Percentiles rank a stretch among this genome's conserved stretches.
Evolutionary conservation across 2,329 filamentous ascomycete genomes (phyloP).

Genomic region (Daldinia sp.): DNA sequence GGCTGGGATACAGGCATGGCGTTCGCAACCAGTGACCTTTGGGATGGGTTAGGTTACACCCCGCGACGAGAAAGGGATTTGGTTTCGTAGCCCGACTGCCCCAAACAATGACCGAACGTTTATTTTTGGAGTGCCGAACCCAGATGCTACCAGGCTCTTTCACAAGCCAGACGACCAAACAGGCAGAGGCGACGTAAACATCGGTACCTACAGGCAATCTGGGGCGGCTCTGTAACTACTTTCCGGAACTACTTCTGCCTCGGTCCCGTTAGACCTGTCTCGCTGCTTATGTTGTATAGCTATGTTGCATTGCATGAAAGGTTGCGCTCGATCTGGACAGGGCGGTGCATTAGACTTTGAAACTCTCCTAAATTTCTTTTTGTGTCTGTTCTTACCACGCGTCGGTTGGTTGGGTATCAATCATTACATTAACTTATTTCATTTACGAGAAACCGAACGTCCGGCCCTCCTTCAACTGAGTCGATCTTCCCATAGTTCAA

Average conservation of each 20-base stretch:
- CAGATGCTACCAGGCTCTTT: conserved; percentile 5
- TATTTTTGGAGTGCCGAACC: conserved; percentile 29
- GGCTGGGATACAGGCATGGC: conserved; percentile 2
- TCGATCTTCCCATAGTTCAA: conserved; percentile 78
- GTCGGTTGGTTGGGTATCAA: conserved; percentile 36
- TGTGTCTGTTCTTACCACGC: conserved; percentile 23
- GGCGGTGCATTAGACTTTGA: conserved; percentile 36
- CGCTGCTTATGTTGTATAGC: conserved; percentile 26
- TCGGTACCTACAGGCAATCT: conserved; percentile 4
- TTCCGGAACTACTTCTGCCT: conserved; percentile 32
- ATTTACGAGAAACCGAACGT: conserved; percentile 30
- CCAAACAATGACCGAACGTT: conserved; percentile 23
- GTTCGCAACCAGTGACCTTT: neutral
- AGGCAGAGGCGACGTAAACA: conserved; percentile 8
- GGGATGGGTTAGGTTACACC: conserved; percentile 21
- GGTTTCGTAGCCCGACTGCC: conserved; percentile 4
- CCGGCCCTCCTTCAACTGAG: conserved; percentile 51
- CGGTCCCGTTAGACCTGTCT: conserved; percentile 19
- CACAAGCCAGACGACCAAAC: conserved; percentile 17
- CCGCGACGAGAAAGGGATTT: conserved; percentile 4
- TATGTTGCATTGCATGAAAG: conserved; percentile 37
- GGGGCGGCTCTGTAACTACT: conserved; percentile 22
- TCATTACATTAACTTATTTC: conserved; percentile 35
- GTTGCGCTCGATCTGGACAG: conserved; percentile 34
- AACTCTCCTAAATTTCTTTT: conserved; percentile 27